These are phyloP conservation scores for Ustilago nuda DNA, from an alignment of 1,284 basidiomycete genomes.

Conservation along the genomic window DNA sequence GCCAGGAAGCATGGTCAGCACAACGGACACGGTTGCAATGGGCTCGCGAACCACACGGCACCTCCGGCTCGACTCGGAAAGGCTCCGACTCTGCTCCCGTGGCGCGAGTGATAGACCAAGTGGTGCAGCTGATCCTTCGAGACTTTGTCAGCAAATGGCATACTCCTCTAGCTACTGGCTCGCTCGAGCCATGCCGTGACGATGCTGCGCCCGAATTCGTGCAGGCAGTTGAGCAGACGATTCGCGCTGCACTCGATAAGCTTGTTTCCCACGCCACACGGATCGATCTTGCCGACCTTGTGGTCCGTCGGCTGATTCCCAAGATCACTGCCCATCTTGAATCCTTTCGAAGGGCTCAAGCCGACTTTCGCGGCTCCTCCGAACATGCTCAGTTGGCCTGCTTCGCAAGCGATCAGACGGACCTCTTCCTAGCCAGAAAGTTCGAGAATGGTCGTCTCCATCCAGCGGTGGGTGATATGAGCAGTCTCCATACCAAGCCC, in stretches of 20 bases:
- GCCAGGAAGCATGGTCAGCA: constrained; percentile 48
- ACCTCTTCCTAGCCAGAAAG: constrained; percentile 78
- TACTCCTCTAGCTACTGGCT: constrained; percentile 42
- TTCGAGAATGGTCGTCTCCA: constrained; percentile 74
- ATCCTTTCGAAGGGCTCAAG: constrained; percentile 89
- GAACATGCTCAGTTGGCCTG: constrained; percentile 27
- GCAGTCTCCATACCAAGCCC: constrained; percentile 86
- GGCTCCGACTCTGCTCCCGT: constrained; percentile 15
- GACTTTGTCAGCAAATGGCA: constrained; percentile 64
- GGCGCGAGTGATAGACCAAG: constrained; percentile 22
- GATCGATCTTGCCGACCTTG: constrained; percentile 80
- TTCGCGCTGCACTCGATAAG: constrained; percentile 78
- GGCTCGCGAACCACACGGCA: constrained; percentile 30
- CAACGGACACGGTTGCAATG: constrained; percentile 40
- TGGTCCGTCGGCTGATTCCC: constrained; percentile 86
- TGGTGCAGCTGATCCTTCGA: constrained; percentile 52
- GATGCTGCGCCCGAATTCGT: constrained; percentile 84
- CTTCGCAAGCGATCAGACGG: constrained; percentile 67
- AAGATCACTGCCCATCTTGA: constrained; percentile 88
- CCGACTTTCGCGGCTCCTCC: constrained; percentile 76
- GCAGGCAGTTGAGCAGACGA: constrained; percentile 79
- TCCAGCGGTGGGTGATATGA: constrained; percentile 80
- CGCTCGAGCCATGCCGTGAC: constrained; percentile 6
- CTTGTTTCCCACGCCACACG: constrained; percentile 74
- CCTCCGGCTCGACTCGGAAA: neutral